Evolutionary conservation across 1,284 basidiomycete species (phyloP), one percentile per base, ranked within the genome.

Genomic region (Cerioporus squamosus): DNA sequence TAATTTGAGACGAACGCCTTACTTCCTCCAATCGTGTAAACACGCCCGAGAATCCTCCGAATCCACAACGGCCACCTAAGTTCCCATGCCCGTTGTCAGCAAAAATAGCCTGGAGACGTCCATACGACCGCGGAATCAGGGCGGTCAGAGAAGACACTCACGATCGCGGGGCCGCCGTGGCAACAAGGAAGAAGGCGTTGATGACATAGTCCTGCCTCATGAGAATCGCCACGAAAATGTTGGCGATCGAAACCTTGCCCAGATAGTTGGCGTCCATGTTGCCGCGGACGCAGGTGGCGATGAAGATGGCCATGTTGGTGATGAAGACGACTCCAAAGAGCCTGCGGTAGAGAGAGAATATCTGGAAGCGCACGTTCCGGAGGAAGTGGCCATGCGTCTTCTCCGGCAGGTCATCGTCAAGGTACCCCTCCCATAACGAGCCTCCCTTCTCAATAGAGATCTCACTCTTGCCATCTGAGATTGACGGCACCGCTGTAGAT

Each of bases 151-250:
- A 51, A 42, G 20, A 38, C 15, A 74, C 76, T 66, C 65, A 82
- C 79, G 81, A 80, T n/a, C 70, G 40, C 18, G 82, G 81, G 20
- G 81, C 77, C 39, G 79, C 72, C 51, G 79, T 81, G 57, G 77
- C 79, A 15, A 81, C 72, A 44, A 75, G 76, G 72, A 81, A 85
- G 65, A 83, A 81, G 1, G 76, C 73, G 61, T 85, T 83, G 59
- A 84, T 77, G 38, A 85, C 79, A 61, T 84, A 80, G 63, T 83
- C 83, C 70, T 85, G 83, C 14, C 83, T 79, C 80, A 86, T 83
- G 20, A 85, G 71, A 55, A 85, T 79, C 7, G 82, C 77, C 45
- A 75, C 75, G 61, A 83, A 82, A 26, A 85, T 69, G 64, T 85
- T 85, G 18, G 78, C 77, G 31, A 83, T 70, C 15, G 81, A 77